phyloP scores from a whole-genome alignment of 179 eudicot species.

The Heliamphora pulchella region DNA sequence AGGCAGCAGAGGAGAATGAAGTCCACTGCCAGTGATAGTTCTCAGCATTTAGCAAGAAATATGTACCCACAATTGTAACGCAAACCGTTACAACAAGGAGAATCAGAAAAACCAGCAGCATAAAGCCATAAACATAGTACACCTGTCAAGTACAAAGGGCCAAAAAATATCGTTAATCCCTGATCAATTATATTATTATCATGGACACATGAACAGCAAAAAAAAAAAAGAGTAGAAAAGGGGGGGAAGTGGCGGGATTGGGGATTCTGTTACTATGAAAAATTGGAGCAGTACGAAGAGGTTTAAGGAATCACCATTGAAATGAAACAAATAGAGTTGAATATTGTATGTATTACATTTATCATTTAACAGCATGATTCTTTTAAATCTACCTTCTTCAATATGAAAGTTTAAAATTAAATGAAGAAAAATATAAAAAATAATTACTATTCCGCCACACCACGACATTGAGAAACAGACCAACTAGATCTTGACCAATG shows the following conservation, averaged over 20 bases:
- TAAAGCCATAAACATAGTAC: constrained; percentile 97
- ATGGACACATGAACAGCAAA: too few species aligned
- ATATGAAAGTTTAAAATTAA: background rate
- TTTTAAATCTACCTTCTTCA: background rate
- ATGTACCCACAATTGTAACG: constrained; percentile 91
- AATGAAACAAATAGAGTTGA: too few species aligned
- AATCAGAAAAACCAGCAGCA: constrained; percentile 85
- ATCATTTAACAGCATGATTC: background rate
- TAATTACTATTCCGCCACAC: background rate
- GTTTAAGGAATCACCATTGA: too few species aligned
- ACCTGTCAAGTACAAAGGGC: constrained; percentile 43
- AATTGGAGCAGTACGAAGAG: too few species aligned
- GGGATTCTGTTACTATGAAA: too few species aligned
- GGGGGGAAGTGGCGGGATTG: too few species aligned
- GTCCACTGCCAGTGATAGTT: constrained; percentile 99
- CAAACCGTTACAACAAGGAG: constrained; percentile 82
- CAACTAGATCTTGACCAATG: background rate
- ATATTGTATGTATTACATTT: too few species aligned
- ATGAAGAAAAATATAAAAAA: background rate
- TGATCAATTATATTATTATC: too few species aligned
- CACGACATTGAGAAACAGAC: background rate
- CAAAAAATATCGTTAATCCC: background rate
- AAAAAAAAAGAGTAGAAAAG: too few species aligned
- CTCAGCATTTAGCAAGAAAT: constrained; percentile 95
- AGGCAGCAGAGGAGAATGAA: constrained; percentile 87